These are phyloP conservation scores for Penicillium aurantiogriseum DNA, from an alignment of 2,329 filamentous ascomycete genomes.

Conservation along the genomic window DNA sequence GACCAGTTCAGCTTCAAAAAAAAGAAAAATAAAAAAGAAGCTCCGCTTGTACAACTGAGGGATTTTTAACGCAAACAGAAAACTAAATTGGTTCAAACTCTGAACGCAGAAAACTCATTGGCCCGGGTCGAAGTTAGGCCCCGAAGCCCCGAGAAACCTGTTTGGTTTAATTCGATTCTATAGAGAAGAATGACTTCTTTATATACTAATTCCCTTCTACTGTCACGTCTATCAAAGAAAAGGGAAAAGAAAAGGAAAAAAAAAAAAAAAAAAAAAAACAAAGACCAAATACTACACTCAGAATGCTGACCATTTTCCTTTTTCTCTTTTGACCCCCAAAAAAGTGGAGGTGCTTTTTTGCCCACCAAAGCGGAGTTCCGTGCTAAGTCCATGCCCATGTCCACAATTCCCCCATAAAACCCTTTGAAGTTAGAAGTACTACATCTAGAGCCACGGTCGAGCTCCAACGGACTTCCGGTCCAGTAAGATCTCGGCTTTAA, in stretches of 20 bases:
- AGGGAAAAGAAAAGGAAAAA: neutral
- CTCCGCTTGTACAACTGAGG: conserved; percentile 10
- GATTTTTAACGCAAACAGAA: conserved; percentile 10
- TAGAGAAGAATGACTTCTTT: neutral
- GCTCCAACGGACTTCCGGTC: conserved; percentile 21
- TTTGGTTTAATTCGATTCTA: neutral
- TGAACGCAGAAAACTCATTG: neutral
- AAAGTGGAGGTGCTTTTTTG: conserved; percentile 3
- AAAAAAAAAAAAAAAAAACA: no score
- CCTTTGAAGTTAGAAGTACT: neutral
- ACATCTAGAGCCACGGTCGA: neutral
- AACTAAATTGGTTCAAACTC: conserved; percentile 1
- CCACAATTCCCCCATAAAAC: neutral
- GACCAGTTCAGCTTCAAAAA: neutral
- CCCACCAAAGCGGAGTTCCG: conserved; percentile 14
- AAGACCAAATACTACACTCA: neutral
- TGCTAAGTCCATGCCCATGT: neutral
- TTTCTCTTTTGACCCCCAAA: neutral
- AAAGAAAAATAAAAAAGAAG: neutral
- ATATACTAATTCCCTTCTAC: neutral
- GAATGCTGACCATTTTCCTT: neutral
- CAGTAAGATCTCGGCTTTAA: conserved; percentile 9
- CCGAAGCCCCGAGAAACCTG: conserved; percentile 18
- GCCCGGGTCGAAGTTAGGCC: conserved; percentile 20
- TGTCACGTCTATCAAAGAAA: neutral